Evolutionary conservation across 2,329 filamentous ascomycete genomes (phyloP).

Genomic region (Cladophialophora carrionii): DNA sequence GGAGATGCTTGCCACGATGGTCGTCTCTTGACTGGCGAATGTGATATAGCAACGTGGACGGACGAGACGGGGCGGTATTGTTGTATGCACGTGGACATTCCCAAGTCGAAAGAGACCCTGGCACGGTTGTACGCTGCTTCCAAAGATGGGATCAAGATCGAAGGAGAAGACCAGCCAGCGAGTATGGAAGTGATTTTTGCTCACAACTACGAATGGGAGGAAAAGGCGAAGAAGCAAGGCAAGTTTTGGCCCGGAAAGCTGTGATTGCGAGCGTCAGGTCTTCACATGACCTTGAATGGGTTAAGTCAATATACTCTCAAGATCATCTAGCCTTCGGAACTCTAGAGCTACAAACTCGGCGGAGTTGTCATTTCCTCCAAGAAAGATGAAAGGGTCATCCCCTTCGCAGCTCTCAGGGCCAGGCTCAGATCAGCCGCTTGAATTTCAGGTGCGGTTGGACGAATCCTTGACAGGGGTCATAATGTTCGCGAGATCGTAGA

Average conservation of each 20-base stretch:
- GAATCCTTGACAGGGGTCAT: too few species aligned
- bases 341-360: background rate
- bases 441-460: too few species aligned
- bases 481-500: background rate
- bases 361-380: background rate
- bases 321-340: background rate
- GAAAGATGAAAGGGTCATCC: background rate
- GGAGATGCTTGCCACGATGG: slow-evolving; percentile 44
- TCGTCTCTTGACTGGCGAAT: slow-evolving; percentile 41
- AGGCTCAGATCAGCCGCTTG: too few species aligned
- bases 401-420: too few species aligned
- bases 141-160: slow-evolving; percentile 29
- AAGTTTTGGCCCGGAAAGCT: slow-evolving; percentile 34
- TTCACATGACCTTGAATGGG: background rate
- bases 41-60: slow-evolving; percentile 41
- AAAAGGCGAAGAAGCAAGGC: slow-evolving; percentile 28
- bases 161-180: slow-evolving; percentile 31
- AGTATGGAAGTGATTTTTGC: slow-evolving; percentile 43
- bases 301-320: background rate
- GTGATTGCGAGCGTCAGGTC: slow-evolving; percentile 1
- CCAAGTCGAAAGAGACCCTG: slow-evolving; percentile 39
- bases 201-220: slow-evolving; percentile 43
- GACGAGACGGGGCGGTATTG: slow-evolving; percentile 39
- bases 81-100: slow-evolving; percentile 42
- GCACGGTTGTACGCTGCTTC: slow-evolving; percentile 29